Percentiles rank a stretch among this genome's conserved stretches.
Conservation (phyloP, 179 eudicot genomes). For the Beta macrorhiza region DNA sequence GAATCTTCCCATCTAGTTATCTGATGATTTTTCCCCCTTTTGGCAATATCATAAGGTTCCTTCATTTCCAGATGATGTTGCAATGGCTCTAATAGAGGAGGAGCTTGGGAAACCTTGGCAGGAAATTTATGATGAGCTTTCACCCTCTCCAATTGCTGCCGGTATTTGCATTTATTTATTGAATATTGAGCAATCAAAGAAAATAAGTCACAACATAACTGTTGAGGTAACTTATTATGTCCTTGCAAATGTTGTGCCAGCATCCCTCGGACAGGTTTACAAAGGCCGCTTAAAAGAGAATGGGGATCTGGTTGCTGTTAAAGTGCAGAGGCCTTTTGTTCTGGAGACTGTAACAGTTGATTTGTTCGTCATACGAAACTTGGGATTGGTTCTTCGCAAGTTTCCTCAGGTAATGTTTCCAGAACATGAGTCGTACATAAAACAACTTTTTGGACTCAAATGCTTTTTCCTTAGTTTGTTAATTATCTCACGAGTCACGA, state of each 20-base stretch:
- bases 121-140: conserved; percentile 83
- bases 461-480: not conserved
- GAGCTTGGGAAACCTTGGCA: conserved; percentile 96
- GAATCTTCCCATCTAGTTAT: not conserved
- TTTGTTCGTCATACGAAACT: conserved; percentile 72
- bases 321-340: conserved; percentile 99
- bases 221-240: conserved; percentile 9
- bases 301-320: conserved; percentile 96
- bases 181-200: not conserved
- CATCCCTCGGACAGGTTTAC: conserved; percentile 98
- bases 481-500: not conserved
- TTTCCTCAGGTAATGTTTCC: conserved; percentile 76
- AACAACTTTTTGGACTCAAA: not conserved
- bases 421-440: not conserved
- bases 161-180: conserved; percentile 49
- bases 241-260: conserved; percentile 44
- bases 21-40: conserved; percentile 21
- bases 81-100: conserved; percentile 93
- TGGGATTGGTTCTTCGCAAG: conserved; percentile 86
- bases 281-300: conserved; percentile 94
- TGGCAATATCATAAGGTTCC: conserved; percentile 64
- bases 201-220: not conserved
- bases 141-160: conserved; percentile 95
- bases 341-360: conserved; percentile 96
- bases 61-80: conserved; percentile 97